Evolutionary conservation across 768 basidiomycete species (phyloP).

Genomic region (Leccinum variicolor): DNA sequence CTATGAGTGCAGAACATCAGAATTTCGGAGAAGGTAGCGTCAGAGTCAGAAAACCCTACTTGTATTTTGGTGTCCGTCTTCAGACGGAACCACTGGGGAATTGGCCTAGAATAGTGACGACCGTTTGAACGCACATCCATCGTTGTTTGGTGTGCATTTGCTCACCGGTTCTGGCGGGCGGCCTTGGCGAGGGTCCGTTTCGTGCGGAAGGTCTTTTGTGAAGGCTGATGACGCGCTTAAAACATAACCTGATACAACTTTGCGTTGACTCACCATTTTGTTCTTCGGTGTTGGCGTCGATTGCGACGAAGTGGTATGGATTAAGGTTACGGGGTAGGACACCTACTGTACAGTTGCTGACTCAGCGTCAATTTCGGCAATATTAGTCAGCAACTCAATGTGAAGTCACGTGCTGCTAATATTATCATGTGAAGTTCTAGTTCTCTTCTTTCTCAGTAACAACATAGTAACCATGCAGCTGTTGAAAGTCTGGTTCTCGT

Average conservation of each 20-base stretch:
- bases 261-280: slow-evolving; percentile 44
- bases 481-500: slow-evolving; percentile 43
- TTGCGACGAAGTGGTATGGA: slow-evolving; percentile 12
- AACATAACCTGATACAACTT: background rate
- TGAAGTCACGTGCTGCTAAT: slow-evolving; percentile 3
- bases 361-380: slow-evolving; percentile 22
- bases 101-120: slow-evolving; percentile 56
- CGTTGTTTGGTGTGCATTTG: background rate
- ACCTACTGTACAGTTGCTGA: slow-evolving; percentile 42
- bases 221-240: slow-evolving; percentile 60
- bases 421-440: no score
- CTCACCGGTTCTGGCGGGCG: slow-evolving; percentile 89
- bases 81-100: slow-evolving; percentile 98
- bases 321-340: slow-evolving; percentile 32
- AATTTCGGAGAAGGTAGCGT: background rate
- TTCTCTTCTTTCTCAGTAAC: no score
- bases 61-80: slow-evolving; percentile 96
- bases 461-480: slow-evolving; percentile 48
- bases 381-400: background rate
- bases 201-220: slow-evolving; percentile 97
- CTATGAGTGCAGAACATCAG: slow-evolving; percentile 34
- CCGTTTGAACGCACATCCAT: background rate
- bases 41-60: slow-evolving; percentile 38
- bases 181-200: slow-evolving; percentile 98
- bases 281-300: slow-evolving; percentile 35